Percentiles rank a stretch among this genome's conserved stretches.
Evolutionary conservation across 345 rosid genomes (phyloP).

Genomic region (Acer negundo): DNA sequence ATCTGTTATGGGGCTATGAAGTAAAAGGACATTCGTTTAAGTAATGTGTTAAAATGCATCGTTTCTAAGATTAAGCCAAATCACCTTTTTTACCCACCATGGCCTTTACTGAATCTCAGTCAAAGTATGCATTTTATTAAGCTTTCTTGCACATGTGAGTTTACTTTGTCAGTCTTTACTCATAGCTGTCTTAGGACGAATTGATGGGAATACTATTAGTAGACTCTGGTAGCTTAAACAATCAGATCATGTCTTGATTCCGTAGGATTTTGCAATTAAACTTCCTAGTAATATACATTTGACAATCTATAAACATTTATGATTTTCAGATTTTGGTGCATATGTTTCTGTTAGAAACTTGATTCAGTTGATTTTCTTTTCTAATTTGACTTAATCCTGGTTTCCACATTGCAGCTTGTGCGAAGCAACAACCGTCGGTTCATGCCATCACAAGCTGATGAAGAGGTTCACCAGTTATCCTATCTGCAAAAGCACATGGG

Average conservation of each 20-base stretch:
- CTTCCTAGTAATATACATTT: background rate
- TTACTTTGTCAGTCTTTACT: background rate
- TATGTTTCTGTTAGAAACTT: slow-evolving; percentile 5
- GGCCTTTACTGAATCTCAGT: background rate
- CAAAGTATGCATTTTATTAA: background rate
- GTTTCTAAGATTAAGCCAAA: background rate
- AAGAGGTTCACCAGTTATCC: slow-evolving; percentile 95
- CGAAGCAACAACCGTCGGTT: slow-evolving; percentile 97
- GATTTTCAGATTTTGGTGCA: background rate
- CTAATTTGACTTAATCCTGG: slow-evolving; percentile 15
- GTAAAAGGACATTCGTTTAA: background rate
- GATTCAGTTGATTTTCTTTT: background rate
- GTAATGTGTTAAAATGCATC: background rate
- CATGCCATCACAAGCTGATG: slow-evolving; percentile 95
- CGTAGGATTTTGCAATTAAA: background rate
- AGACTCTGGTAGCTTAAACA: background rate
- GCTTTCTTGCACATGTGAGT: background rate
- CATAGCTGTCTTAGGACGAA: background rate
- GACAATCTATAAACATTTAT: background rate
- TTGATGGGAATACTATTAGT: background rate
- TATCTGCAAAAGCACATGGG: slow-evolving; percentile 93
- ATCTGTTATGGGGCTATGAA: background rate
- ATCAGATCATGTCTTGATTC: background rate
- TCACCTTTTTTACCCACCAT: background rate
- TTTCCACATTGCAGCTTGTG: slow-evolving; percentile 66